A percentile compares a stretch with the other conserved stretches of the same genome.
Conservation (phyloP, 495 filamentous ascomycete genomes). For the Sordaria brevicollis region DNA sequence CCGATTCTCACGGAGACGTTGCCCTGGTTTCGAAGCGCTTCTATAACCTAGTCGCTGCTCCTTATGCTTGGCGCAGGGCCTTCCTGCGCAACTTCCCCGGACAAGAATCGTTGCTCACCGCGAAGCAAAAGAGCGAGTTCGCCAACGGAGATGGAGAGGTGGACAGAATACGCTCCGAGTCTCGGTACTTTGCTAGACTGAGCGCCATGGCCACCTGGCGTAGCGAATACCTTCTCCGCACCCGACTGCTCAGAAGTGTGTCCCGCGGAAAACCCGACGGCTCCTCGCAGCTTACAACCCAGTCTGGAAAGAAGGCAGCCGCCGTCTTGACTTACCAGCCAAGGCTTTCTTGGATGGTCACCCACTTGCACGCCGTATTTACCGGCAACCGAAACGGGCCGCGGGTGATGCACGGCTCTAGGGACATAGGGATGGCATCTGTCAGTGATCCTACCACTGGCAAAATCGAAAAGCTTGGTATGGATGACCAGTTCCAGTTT, state of each 20-base stretch:
- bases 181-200: conserved; percentile 65
- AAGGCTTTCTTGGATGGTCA: conserved; percentile 62
- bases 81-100: conserved; percentile 85
- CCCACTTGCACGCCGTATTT: conserved; percentile 66
- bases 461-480: conserved; percentile 77
- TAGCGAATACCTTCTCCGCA: conserved; percentile 83
- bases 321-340: conserved; percentile 68
- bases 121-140: conserved; percentile 25
- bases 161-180: conserved; percentile 48
- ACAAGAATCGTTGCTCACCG: conserved; percentile 36
- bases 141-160: conserved; percentile 35
- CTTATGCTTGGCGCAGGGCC: conserved; percentile 82
- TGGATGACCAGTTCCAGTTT: conserved; percentile 62
- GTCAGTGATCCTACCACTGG: conserved; percentile 65
- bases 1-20: conserved; percentile 63
- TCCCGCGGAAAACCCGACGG: conserved; percentile 55
- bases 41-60: conserved; percentile 71
- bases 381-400: conserved; percentile 57
- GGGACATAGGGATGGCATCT: conserved; percentile 61
- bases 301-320: conserved; percentile 43
- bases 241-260: conserved; percentile 71
- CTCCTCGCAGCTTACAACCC: conserved; percentile 30
- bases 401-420: conserved; percentile 68
- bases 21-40: conserved; percentile 78
- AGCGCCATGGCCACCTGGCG: conserved; percentile 78